Percentiles rank a stretch among this genome's conserved stretches.
Conservation (phyloP, 495 filamentous ascomycete genomes). For the Annulohypoxylon maeteangense region DNA sequence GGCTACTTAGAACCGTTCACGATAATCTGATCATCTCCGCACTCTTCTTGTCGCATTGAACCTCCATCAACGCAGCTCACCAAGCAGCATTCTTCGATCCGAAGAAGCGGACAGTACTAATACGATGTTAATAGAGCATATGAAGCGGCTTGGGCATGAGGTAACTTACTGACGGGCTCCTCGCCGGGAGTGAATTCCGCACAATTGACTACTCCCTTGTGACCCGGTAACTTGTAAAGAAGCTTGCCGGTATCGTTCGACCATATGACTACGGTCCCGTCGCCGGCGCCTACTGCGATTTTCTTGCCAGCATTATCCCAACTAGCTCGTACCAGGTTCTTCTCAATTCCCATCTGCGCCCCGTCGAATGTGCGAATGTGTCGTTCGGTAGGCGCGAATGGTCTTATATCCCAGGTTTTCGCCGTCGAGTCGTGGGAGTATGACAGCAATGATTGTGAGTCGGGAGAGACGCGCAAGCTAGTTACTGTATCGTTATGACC, state of each 20-base stretch:
- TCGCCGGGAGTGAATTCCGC: constrained; percentile 85
- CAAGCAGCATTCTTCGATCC: constrained; percentile 80
- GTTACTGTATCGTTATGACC: constrained; percentile 95
- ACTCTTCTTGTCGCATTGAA: background rate
- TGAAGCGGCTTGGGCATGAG: background rate
- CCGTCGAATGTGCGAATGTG: constrained; percentile 89
- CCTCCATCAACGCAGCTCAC: constrained; percentile 68
- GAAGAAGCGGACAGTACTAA: constrained; percentile 87
- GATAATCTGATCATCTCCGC: background rate
- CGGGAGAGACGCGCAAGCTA: constrained; percentile 87
- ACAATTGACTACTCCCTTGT: constrained; percentile 95
- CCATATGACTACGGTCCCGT: constrained; percentile 92
- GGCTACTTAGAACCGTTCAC: background rate
- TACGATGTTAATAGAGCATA: constrained; percentile 2
- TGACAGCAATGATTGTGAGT: constrained; percentile 88
- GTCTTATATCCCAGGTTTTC: constrained; percentile 94
- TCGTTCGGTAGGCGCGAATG: constrained; percentile 89
- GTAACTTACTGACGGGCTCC: constrained; percentile 86
- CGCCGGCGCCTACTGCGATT: constrained; percentile 89
- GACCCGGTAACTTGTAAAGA: constrained; percentile 92
- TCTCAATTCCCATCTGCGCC: constrained; percentile 85
- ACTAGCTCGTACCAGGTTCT: constrained; percentile 89
- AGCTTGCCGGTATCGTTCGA: constrained; percentile 83
- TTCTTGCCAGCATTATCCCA: constrained; percentile 90
- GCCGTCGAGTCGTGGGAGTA: constrained; percentile 94